Percentiles rank a stretch among this genome's conserved stretches.
phyloP scores from a whole-genome alignment of 2,329 filamentous ascomycete species.

The Chaetomium sp. region DNA sequence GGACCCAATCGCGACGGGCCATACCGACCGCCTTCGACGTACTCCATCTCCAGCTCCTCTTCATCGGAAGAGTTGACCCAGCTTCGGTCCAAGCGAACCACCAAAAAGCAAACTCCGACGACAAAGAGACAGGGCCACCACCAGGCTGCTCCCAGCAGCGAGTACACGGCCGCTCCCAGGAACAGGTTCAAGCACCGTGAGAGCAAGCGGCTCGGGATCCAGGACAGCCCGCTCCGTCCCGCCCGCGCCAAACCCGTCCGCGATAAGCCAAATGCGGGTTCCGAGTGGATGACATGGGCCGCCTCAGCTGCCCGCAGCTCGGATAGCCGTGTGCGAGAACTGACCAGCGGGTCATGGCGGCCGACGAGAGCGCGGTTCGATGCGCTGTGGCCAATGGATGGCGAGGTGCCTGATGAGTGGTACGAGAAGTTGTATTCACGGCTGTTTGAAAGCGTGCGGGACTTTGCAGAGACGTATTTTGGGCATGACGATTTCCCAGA shows the following conservation, averaged over 20 bases:
- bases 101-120: too few species aligned
- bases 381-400: constrained; percentile 4
- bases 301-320: neutral
- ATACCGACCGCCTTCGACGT: too few species aligned
- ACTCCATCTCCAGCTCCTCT: too few species aligned
- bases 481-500: constrained; percentile 13
- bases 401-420: constrained; percentile 10
- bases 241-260: neutral
- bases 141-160: neutral
- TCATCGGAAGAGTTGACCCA: too few species aligned
- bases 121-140: too few species aligned
- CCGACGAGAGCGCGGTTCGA: constrained; percentile 23
- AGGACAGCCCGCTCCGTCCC: constrained; percentile 4
- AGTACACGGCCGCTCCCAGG: neutral
- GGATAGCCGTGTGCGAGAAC: neutral
- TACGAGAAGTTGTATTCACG: constrained; percentile 25
- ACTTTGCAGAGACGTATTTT: constrained; percentile 27
- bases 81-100: too few species aligned
- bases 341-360: constrained; percentile 9
- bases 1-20: too few species aligned
- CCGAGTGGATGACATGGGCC: neutral
- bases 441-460: constrained; percentile 24
- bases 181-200: neutral
- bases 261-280: neutral
- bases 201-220: constrained; percentile 6